A percentile compares a stretch with the other conserved stretches of the same genome.
These are phyloP conservation scores for Quillaja saponaria DNA, from an alignment of 306 rosid genomes.

Conservation along the genomic window DNA sequence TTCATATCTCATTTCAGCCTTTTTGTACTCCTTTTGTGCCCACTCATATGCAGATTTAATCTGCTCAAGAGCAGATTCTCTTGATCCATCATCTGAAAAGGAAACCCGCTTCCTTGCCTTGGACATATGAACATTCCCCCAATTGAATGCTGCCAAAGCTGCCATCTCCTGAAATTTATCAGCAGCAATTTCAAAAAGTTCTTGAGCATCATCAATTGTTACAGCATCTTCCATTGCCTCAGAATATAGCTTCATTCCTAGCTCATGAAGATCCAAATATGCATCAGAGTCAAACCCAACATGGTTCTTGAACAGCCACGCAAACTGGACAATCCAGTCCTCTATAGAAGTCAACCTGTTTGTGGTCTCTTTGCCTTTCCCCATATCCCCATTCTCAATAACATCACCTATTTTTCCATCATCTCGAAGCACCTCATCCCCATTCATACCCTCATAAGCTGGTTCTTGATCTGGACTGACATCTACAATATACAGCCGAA, in stretches of 20 bases:
- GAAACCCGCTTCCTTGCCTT: constrained; percentile 68
- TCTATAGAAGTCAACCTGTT: constrained; percentile 47
- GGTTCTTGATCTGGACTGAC: constrained; percentile 67
- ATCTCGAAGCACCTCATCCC: constrained; percentile 25
- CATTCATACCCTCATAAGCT: constrained; percentile 50
- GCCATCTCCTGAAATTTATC: constrained; percentile 93
- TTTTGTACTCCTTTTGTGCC: constrained; percentile 73
- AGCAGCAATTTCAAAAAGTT: constrained; percentile 72
- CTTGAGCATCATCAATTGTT: constrained; percentile 70
- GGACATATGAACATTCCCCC: constrained; percentile 92
- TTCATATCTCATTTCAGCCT: constrained; percentile 67
- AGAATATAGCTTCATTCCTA: constrained; percentile 81
- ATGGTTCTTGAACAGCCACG: constrained; percentile 89
- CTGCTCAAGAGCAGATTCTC: constrained; percentile 50
- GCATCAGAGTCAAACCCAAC: constrained; percentile 89
- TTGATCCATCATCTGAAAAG: constrained; percentile 55
- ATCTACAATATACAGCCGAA: constrained; percentile 60
- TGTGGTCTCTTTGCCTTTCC: constrained; percentile 33
- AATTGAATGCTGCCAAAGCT: constrained; percentile 84
- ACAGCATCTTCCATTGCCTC: constrained; percentile 83
- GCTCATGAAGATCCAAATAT: constrained; percentile 83
- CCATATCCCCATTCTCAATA: constrained; percentile 43
- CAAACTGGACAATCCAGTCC: constrained; percentile 95
- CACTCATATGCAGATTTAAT: constrained; percentile 63
- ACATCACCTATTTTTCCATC: constrained; percentile 22